Percentiles rank a stretch among this genome's conserved stretches.
These are phyloP conservation scores for Sporopachydermia lactativora DNA, from an alignment of 805 yeast genomes.

Conservation along the genomic window DNA sequence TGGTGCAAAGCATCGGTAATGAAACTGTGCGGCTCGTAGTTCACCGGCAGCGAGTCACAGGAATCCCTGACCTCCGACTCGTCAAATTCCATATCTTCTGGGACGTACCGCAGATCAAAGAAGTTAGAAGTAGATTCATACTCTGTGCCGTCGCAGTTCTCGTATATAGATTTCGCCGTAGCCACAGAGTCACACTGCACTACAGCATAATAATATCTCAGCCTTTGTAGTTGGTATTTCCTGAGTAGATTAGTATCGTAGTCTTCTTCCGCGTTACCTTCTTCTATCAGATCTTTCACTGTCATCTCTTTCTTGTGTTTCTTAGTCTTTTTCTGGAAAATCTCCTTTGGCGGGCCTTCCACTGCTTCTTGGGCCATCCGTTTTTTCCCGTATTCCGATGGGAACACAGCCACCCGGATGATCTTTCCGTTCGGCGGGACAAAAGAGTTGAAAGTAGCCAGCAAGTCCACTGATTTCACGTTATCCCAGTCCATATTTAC, in stretches of 20 bases:
- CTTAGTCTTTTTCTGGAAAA: constrained; percentile 40
- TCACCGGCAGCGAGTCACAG: constrained; percentile 58
- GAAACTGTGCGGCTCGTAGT: constrained; percentile 68
- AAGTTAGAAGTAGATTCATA: constrained; percentile 91
- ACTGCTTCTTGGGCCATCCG: constrained; percentile 79
- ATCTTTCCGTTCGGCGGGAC: constrained; percentile 66
- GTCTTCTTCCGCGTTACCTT: constrained; percentile 70
- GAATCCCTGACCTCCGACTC: constrained; percentile 53
- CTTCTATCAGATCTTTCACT: constrained; percentile 61
- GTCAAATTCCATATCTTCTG: constrained; percentile 83
- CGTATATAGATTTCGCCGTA: constrained; percentile 66
- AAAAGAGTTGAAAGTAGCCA: constrained; percentile 81
- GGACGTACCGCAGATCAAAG: constrained; percentile 84
- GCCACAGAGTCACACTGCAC: constrained; percentile 62
- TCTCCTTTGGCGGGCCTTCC: constrained; percentile 85
- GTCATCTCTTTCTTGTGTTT: constrained; percentile 34
- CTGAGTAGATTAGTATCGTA: constrained; percentile 76
- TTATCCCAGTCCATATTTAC: constrained; percentile 98
- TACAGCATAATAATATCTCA: constrained; percentile 87
- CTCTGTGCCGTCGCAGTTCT: constrained; percentile 88
- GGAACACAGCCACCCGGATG: constrained; percentile 55
- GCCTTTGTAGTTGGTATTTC: constrained; percentile 81
- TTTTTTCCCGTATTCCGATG: constrained; percentile 88
- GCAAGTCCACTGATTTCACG: constrained; percentile 69
- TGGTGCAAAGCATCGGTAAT: constrained; percentile 94